Base-by-base conservation (phyloP, 2,329 filamentous ascomycete genomes). In the Phialocephala subalpina region DNA sequence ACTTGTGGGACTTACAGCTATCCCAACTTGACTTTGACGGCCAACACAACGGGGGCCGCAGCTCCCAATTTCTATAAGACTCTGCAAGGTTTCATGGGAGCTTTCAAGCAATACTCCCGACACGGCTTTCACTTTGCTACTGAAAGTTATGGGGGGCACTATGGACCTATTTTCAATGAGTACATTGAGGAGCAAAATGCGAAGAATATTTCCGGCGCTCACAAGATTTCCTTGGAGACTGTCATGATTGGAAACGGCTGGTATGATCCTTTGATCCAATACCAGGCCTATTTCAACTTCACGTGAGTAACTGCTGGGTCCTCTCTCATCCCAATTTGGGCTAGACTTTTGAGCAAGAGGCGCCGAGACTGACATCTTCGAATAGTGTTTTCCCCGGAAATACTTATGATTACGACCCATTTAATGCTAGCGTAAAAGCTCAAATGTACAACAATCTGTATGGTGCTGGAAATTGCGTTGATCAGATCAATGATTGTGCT, bases 51-150 rank as follows among this genome's bases (percentile, higher is more conserved):
- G 1, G 70, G 78, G 18, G 78, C 76, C 62, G 86, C 86, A 2
- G 86, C 86, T 3, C 85, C 85, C 1, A 84, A 84, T 62, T 86
- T 89, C 78, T 89, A 85, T 84, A 86, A 84, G 75, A 86, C 84
- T 0, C 73, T 89, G 29, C 87, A 89, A 72, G 86, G 86, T 0
- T 89, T 90, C 75, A 86, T 88, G 82, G 86, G 86, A 2, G 86
- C 82, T 0, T 89, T 89, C 73, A 86, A 82, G 1, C 73, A 83
- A 65, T 84, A 83, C 70, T 77, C 81, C 0, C 77, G 82, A 22
- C 78, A 82, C 52, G 82, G 81, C 0, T 84, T 88, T 71, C 82
- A 83, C 71, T 86, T 88, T 69, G 78, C 85, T 0, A 86, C 84
- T 0, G 86, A 88, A 73, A 83, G 80, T 45, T 87, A 87, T 64